These are phyloP conservation scores for Apiotrichum sp. DNA, from an alignment of 1,284 basidiomycete genomes.

Conservation along the genomic window DNA sequence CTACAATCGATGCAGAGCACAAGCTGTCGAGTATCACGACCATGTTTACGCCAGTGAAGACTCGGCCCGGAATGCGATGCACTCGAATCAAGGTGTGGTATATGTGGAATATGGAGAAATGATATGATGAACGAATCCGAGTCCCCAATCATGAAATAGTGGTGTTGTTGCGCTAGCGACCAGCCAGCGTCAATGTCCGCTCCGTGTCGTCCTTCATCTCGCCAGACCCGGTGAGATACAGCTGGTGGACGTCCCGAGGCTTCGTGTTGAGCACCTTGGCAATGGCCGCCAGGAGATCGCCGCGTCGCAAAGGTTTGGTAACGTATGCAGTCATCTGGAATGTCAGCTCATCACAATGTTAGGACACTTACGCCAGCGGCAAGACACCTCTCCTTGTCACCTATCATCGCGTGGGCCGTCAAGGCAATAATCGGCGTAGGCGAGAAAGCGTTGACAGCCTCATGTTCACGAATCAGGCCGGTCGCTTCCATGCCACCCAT, in stretches of 20 bases:
- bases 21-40: not conserved
- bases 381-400: constrained; percentile 86
- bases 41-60: no score
- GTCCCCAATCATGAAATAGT: not conserved
- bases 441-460: constrained; percentile 64
- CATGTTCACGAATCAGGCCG: constrained; percentile 57
- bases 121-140: no score
- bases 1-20: not conserved
- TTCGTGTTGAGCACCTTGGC: constrained; percentile 39
- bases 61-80: not conserved
- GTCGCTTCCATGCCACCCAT: constrained; percentile 57
- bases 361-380: constrained; percentile 59
- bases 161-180: not conserved
- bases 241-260: constrained; percentile 1
- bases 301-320: constrained; percentile 31
- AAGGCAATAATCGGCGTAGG: constrained; percentile 91
- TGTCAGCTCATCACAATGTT: not conserved
- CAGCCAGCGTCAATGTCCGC: not conserved
- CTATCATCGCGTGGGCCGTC: constrained; percentile 75
- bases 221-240: not conserved
- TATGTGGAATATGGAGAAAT: not conserved
- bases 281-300: constrained; percentile 44
- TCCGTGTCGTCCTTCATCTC: constrained; percentile 1
- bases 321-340: constrained; percentile 19
- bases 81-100: not conserved